phyloP scores from a whole-genome alignment of 2,329 filamentous ascomycete genomes.

The Aspergillus cejpii region DNA sequence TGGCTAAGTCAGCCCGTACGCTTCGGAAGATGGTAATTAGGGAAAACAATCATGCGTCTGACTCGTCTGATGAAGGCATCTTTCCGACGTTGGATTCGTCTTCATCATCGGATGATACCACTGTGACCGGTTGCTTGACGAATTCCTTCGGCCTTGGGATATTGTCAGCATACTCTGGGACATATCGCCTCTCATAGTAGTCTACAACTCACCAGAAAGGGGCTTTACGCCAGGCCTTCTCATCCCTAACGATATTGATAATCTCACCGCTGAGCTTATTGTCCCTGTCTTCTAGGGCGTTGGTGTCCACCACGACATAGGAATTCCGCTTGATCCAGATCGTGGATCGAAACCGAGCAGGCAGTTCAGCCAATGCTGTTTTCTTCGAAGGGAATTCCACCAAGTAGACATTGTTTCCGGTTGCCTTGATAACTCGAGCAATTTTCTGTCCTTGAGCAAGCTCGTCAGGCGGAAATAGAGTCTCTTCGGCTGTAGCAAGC shows the following conservation, averaged over 20 bases:
- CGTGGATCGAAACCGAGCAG: conserved; percentile 77
- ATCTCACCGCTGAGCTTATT: conserved; percentile 85
- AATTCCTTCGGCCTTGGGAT: conserved; percentile 71
- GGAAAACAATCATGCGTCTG: conserved; percentile 53
- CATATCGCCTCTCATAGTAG: neutral
- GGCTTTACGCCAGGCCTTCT: conserved; percentile 86
- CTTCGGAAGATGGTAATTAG: neutral
- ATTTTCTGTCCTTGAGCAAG: conserved; percentile 54
- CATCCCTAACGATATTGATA: conserved; percentile 83
- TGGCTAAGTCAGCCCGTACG: neutral
- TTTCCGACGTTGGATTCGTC: conserved; percentile 75
- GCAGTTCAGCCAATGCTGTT: conserved; percentile 69
- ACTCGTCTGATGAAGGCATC: conserved; percentile 75
- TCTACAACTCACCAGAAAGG: conserved; percentile 62
- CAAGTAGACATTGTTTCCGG: conserved; percentile 83
- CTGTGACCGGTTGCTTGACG: conserved; percentile 53
- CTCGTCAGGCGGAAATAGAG: conserved; percentile 53
- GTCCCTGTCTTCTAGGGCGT: conserved; percentile 56
- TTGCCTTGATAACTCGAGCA: conserved; percentile 70
- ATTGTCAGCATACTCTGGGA: conserved; percentile 10
- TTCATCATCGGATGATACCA: conserved; percentile 65
- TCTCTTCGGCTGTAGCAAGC: conserved; percentile 68
- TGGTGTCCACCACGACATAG: conserved; percentile 74
- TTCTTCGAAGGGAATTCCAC: conserved; percentile 64
- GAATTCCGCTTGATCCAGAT: conserved; percentile 90